Conservation (phyloP, 805 yeast species). For the Cyberlindnera xishuangbannaensis region DNA sequence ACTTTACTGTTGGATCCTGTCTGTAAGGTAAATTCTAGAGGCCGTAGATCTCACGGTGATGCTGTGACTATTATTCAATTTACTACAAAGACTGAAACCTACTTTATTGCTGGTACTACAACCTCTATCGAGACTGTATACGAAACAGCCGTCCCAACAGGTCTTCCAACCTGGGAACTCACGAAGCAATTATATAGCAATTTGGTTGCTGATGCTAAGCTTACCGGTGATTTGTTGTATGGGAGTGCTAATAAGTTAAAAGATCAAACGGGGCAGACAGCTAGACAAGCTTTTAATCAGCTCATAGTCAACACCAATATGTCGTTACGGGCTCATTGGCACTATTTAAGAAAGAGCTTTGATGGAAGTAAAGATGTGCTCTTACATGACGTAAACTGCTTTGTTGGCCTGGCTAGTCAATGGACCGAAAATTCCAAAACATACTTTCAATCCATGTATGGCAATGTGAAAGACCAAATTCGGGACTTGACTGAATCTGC, state of each 20-base stretch:
- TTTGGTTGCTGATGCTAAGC: slow-evolving; percentile 5
- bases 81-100: slow-evolving; percentile 15
- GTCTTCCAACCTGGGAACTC: slow-evolving; percentile 10
- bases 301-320: too few relatives aligned
- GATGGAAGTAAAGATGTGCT: too few relatives aligned
- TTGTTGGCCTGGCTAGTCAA: too few relatives aligned
- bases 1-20: not conserved
- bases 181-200: slow-evolving; percentile 7
- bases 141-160: slow-evolving; percentile 4
- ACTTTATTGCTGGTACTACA: slow-evolving; percentile 10
- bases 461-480: too few relatives aligned
- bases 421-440: too few relatives aligned
- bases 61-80: slow-evolving; percentile 12
- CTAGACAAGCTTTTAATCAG: too few relatives aligned
- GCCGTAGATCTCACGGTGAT: not conserved
- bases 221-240: slow-evolving; percentile 3
- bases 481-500: too few relatives aligned
- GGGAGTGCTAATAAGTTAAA: not conserved
- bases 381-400: too few relatives aligned
- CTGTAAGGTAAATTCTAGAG: not conserved
- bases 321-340: too few relatives aligned
- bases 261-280: too few relatives aligned
- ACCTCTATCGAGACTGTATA: slow-evolving; percentile 10
- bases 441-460: too few relatives aligned
- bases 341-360: too few relatives aligned